Evolutionary conservation across 2,329 filamentous ascomycete species (phyloP), one percentile per base, ranked within the genome.

Genomic region (Fusarium udum): DNA sequence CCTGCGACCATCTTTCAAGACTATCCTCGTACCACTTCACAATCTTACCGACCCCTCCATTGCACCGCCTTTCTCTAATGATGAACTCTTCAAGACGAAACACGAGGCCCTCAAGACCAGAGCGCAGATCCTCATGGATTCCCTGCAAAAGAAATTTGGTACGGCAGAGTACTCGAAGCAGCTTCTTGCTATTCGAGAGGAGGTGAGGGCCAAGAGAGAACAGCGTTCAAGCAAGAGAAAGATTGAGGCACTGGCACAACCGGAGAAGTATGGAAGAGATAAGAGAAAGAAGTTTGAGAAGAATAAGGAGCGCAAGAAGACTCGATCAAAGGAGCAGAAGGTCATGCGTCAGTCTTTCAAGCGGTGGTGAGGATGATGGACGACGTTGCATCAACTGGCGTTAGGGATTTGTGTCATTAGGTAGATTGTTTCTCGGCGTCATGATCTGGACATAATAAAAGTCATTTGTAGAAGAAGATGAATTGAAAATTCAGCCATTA

Each of bases 201-300:
- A 87, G 22, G 91, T 96, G n/a, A 89, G 89, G 78, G 87, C 88
- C 73, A 90, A 92, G 78, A 87, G 96, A 74, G 90, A 94, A 79
- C 89, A 91, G 78, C 86, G 97, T 73, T 90, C 92, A 61, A 90
- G 88, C 72, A 99, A 99, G 89, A 89, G 96, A 78, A 93, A 94
- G 83, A 93, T 98, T 73, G 95, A 97, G 80, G 93, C 93, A 16
- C 91, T 99, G 31, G 89, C 89, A 56, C 90, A 92, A 78, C 96
- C 96, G 4, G 95, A 96, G 83, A 92, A 87, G 79, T 91, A 91
- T 77, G 93, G 91, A 34, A 86, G 88, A 78, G 91, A 92, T 76
- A 98, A 98, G 90, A 91, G 89, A 80, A 93, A 92, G 85, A 95
- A 92, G 85, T 88, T 93, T 71, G 94, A 96, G 80, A 91, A 92